Evolutionary conservation across 2,329 filamentous ascomycete species (phyloP).

Genomic region (Rhynchosporium graminicola): DNA sequence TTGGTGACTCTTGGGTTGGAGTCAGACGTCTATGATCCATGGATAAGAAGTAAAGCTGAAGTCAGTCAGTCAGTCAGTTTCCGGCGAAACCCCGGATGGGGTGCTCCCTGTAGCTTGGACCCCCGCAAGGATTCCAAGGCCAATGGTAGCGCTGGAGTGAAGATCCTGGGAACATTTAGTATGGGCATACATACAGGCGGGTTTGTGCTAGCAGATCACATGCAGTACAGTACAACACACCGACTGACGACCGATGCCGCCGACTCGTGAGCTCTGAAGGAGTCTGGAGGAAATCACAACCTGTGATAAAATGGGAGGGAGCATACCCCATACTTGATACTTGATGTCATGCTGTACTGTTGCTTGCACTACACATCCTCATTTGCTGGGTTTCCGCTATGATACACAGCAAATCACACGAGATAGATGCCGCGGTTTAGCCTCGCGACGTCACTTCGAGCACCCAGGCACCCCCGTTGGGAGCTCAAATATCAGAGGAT

Average conservation of each 20-base stretch:
- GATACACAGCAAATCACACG: conserved; percentile 15
- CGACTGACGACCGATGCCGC: background rate
- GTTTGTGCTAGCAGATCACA: conserved; percentile 10
- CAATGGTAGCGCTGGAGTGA: background rate
- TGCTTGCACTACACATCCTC: background rate
- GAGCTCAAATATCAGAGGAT: conserved; percentile 11
- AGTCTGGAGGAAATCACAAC: background rate
- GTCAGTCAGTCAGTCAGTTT: background rate
- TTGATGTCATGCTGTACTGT: background rate
- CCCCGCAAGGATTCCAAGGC: background rate
- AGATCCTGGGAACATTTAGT: background rate
- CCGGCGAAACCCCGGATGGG: conserved; percentile 1
- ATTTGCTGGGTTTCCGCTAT: background rate
- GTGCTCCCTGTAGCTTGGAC: background rate
- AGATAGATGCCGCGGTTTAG: conserved; percentile 12
- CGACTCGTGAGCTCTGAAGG: conserved; percentile 6
- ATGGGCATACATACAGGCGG: conserved; percentile 1
- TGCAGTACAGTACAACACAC: background rate
- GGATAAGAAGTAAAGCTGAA: background rate
- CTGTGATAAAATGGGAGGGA: background rate
- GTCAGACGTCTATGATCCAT: background rate
- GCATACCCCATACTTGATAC: background rate
- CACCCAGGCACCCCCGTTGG: conserved; percentile 12
- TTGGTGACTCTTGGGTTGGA: background rate
- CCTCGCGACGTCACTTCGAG: conserved; percentile 28